These are phyloP conservation scores for Ricinus communis DNA, from an alignment of 345 rosid genomes.

Conservation along the genomic window DNA sequence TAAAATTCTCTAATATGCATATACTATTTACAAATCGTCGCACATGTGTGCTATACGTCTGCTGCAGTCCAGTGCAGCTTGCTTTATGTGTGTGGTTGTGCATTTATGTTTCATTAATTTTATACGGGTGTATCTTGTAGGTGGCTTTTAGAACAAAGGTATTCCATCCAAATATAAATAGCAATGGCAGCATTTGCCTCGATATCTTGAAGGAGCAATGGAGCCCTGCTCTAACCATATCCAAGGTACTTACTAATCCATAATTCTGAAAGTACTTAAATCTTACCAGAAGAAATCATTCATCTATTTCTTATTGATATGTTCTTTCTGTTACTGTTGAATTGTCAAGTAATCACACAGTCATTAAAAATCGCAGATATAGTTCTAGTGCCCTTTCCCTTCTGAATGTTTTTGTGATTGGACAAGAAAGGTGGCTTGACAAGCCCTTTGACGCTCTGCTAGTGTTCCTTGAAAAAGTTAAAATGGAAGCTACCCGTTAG, in stretches of 20 bases:
- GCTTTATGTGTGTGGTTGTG: not conserved
- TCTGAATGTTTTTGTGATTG: no score
- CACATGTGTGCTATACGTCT: not conserved
- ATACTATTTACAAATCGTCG: not conserved
- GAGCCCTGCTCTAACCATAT: conserved; percentile 96
- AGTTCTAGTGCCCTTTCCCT: no score
- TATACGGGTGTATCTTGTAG: conserved; percentile 28
- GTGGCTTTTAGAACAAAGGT: conserved; percentile 96
- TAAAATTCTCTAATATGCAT: not conserved
- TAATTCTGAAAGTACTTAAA: not conserved
- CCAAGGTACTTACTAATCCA: conserved; percentile 61
- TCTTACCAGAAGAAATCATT: not conserved
- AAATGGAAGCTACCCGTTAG: no score
- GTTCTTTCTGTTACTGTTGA: no score
- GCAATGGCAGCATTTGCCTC: conserved; percentile 96
- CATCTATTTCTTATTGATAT: not conserved
- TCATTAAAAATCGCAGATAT: no score
- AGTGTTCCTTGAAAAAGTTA: no score
- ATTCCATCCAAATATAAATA: conserved; percentile 88
- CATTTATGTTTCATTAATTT: not conserved
- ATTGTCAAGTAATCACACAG: no score
- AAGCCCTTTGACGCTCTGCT: no score
- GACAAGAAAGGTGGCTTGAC: no score
- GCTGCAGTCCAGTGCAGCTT: not conserved
- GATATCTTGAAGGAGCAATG: conserved; percentile 98